Base-by-base conservation (phyloP, 805 yeast species). In the Candida vartiovaarae region DNA sequence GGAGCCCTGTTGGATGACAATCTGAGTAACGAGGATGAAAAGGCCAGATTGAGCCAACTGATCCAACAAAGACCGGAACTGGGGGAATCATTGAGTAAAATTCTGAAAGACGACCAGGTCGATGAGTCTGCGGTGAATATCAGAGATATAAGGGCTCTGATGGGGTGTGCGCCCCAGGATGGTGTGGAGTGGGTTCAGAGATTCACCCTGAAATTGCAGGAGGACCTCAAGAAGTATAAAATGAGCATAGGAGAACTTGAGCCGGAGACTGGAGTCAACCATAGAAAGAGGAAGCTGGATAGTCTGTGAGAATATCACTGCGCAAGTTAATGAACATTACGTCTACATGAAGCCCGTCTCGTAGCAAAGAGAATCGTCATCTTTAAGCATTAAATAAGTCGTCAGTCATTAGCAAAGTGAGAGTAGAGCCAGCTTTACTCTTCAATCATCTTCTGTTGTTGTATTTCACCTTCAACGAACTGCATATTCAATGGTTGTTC, bases 51-150 rank as follows among this genome's bases (percentile, higher is more conserved):
- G 8, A 25, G 10, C n/a, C 34, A 32, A 6, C 23, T 38, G 41
- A 32, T 38, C n/a, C n/a, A 38, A 11, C 23, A 23, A 30, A 31
- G 30, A 24, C 41, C 41, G 10, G 41, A 38, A 6, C 27, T 37
- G 23, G 10, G 15, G n/a, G 40, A 30, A 10, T 29, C 29, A 24
- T 15, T 37, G 9, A 8, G 7, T 10, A 30, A 37, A 34, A 24
- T 29, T 29, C 24, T 31, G 4, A 38, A 25, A 7, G 30, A 25
- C 11, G 28, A 15, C 20, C 20, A 9, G 6, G 30, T 23, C n/a
- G 32, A 32, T 26, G 41, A 31, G 10, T 31, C 41, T 7, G 35
- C 25, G 28, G 36, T 27, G 20, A 25, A 24, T 7, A 8, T 32
- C n/a, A 38, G 15, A 10, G 35, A 38, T 29, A 32, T 23, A 10